These are phyloP conservation scores for Isoetes engelmannii DNA, from an alignment of 83 land plant genomes.

Conservation along the genomic window DNA sequence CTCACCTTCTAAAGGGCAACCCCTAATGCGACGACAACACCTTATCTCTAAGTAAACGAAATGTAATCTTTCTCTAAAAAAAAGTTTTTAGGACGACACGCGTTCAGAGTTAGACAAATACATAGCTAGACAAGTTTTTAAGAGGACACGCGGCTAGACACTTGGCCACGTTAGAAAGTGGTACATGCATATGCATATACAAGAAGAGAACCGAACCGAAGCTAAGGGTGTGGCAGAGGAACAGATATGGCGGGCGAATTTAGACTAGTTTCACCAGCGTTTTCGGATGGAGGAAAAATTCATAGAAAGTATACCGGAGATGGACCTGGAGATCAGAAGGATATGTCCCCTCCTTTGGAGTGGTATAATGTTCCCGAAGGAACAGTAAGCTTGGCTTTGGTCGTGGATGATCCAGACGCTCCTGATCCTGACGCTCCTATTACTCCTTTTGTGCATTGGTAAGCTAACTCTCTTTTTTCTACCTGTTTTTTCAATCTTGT, in stretches of 20 bases:
- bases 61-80: too few species aligned
- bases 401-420: conserved; percentile 63
- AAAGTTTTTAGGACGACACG: too few species aligned
- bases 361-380: conserved; percentile 86
- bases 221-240: too few species aligned
- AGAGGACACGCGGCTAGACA: too few species aligned
- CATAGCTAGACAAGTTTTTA: too few species aligned
- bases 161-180: too few species aligned
- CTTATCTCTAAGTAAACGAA: too few species aligned
- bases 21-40: too few species aligned
- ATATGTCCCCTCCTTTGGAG: conserved; percentile 75
- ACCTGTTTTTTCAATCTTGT: not conserved
- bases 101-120: too few species aligned
- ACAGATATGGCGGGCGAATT: conserved; percentile 25
- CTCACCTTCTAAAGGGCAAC: too few species aligned
- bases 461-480: not conserved
- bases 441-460: conserved; percentile 69
- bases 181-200: too few species aligned
- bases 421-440: conserved; percentile 54
- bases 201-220: too few species aligned
- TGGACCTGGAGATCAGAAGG: conserved; percentile 65
- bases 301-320: conserved; percentile 69
- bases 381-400: conserved; percentile 53
- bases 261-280: conserved; percentile 39
- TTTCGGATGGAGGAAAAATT: conserved; percentile 51